phyloP scores from a whole-genome alignment of 1,139 yeast genomes.

The Diutina siamensis region DNA sequence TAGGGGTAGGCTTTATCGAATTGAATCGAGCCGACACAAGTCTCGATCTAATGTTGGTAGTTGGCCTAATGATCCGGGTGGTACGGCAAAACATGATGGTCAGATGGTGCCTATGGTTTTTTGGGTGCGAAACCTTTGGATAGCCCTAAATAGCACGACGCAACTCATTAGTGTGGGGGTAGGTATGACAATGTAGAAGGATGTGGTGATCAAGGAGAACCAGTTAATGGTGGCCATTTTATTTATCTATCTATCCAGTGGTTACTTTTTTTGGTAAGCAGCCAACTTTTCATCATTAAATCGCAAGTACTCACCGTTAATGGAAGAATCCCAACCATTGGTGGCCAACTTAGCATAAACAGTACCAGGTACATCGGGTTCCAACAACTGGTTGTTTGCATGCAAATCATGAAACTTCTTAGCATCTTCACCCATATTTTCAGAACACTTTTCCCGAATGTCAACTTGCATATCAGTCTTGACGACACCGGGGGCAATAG shows the following conservation, averaged over 20 bases:
- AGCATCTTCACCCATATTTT: slow-evolving; percentile 45
- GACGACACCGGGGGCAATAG: slow-evolving; percentile 91
- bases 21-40: neutral
- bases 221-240: no score
- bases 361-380: slow-evolving; percentile 49
- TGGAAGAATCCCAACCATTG: slow-evolving; percentile 37
- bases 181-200: no score
- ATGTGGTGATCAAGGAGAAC: no score
- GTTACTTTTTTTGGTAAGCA: slow-evolving; percentile 2
- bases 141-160: no score
- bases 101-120: neutral
- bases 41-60: neutral
- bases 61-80: neutral
- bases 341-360: slow-evolving; percentile 56
- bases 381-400: slow-evolving; percentile 39
- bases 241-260: no score
- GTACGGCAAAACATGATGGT: neutral
- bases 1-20: slow-evolving; percentile 5
- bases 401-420: slow-evolving; percentile 52
- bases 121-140: neutral
- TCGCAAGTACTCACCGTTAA: slow-evolving; percentile 58
- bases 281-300: slow-evolving; percentile 35
- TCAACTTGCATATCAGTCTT: slow-evolving; percentile 77
- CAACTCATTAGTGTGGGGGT: no score
- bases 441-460: slow-evolving; percentile 50